phyloP scores from a whole-genome alignment of 2,329 filamentous ascomycete genomes.

The Trichoderma sp. region DNA sequence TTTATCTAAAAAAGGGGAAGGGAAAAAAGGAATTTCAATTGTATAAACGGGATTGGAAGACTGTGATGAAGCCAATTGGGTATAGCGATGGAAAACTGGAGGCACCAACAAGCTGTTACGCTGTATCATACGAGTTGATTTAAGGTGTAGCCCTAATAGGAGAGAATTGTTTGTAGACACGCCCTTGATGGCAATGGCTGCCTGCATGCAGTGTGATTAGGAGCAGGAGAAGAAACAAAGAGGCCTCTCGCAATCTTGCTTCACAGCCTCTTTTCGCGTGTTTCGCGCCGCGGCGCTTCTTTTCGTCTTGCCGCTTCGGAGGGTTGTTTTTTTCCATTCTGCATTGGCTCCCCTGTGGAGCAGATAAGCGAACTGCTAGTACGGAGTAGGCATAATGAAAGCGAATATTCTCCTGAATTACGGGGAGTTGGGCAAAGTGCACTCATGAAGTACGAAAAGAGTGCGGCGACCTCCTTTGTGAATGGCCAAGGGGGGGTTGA shows the following conservation, averaged over 20 bases:
- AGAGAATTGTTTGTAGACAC: neutral
- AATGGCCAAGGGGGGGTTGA: neutral
- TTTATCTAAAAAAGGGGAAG: neutral
- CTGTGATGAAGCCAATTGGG: neutral
- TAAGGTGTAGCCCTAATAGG: neutral
- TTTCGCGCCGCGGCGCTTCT: neutral
- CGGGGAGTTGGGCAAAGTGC: neutral
- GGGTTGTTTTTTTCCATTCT: neutral
- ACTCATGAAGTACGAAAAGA: neutral
- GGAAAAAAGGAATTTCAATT: neutral
- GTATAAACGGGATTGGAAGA: neutral
- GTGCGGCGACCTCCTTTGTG: conserved; percentile 1
- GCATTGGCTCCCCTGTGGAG: neutral
- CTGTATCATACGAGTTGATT: neutral
- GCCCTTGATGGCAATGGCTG: neutral
- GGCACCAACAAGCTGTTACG: neutral
- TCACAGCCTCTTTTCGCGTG: neutral
- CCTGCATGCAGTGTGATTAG: neutral
- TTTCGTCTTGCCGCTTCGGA: neutral
- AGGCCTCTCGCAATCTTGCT: neutral
- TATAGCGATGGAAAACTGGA: neutral
- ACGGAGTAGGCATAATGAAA: neutral
- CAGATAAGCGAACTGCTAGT: neutral
- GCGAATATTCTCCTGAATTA: neutral
- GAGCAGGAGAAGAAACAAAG: neutral